Conservation (phyloP, 2,329 filamentous ascomycete species). For the Byssochlamys sp. region DNA sequence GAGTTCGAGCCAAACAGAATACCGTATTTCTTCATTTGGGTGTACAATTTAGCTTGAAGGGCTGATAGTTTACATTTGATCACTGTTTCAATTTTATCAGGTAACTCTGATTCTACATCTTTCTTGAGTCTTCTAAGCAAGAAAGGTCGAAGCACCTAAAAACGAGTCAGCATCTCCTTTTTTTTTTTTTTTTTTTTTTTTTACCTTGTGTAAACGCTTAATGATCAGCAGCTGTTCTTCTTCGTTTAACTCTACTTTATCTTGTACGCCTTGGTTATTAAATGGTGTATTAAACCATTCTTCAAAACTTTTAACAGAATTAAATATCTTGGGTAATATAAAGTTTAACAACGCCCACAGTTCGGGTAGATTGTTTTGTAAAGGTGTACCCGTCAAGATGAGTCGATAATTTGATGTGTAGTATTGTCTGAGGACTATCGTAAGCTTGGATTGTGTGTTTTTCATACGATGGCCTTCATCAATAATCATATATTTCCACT, state of each 20-base stretch:
- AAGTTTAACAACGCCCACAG: slow-evolving; percentile 98
- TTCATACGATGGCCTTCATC: slow-evolving; percentile 99
- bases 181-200: too few relatives aligned
- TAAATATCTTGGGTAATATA: slow-evolving; percentile 95
- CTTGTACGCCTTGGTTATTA: slow-evolving; percentile 92
- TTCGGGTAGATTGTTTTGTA: slow-evolving; percentile 94
- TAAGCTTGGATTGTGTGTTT: slow-evolving; percentile 91
- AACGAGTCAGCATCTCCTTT: too few relatives aligned
- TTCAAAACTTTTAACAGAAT: slow-evolving; percentile 95
- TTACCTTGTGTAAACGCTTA: slow-evolving; percentile 93
- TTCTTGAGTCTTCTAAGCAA: slow-evolving; percentile 96
- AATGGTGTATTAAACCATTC: slow-evolving; percentile 99
- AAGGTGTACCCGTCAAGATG: slow-evolving; percentile 90
- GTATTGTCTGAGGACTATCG: slow-evolving; percentile 85
- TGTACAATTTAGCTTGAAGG: slow-evolving; percentile 85
- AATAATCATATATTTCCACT: slow-evolving; percentile 99
- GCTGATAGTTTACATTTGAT: slow-evolving; percentile 98
- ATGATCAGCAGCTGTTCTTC: slow-evolving; percentile 98
- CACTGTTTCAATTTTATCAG: slow-evolving; percentile 97
- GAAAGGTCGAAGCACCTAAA: slow-evolving; percentile 92
- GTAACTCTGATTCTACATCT: slow-evolving; percentile 96
- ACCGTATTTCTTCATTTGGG: slow-evolving; percentile 93
- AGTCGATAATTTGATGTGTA: slow-evolving; percentile 90
- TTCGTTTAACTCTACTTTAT: slow-evolving; percentile 98
- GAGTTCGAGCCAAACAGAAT: slow-evolving; percentile 84